Conservation (phyloP, 768 basidiomycete genomes). For the Lentinula sp. region DNA sequence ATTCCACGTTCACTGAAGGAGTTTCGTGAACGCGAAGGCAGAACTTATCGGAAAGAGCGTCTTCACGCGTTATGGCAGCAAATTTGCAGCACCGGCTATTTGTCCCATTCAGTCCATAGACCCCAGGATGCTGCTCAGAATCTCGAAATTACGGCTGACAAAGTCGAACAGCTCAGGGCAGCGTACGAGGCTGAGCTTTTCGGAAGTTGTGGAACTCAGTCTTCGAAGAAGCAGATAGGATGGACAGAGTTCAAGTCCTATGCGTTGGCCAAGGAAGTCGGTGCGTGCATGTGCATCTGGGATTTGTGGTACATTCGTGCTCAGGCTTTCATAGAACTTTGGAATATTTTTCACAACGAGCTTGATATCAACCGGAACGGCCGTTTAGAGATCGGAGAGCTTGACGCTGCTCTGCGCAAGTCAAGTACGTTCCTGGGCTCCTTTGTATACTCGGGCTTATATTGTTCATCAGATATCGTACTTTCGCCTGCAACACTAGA, state of each 20-base stretch:
- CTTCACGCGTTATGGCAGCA: slow-evolving; percentile 60
- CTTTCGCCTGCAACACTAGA: slow-evolving; percentile 62
- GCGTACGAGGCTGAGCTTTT: slow-evolving; percentile 79
- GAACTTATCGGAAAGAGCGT: slow-evolving; percentile 51
- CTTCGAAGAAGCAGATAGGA: slow-evolving; percentile 39
- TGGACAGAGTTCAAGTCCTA: slow-evolving; percentile 75
- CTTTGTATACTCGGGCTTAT: slow-evolving; percentile 10
- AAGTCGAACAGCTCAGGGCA: slow-evolving; percentile 56
- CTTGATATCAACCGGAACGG: slow-evolving; percentile 90
- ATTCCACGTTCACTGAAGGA: slow-evolving; percentile 49
- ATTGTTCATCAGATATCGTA: slow-evolving; percentile 51
- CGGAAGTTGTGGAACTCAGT: slow-evolving; percentile 42
- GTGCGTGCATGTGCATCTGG: slow-evolving; percentile 33
- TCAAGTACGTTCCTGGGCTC: slow-evolving; percentile 46
- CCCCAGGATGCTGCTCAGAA: slow-evolving; percentile 10
- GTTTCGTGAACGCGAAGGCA: slow-evolving; percentile 56
- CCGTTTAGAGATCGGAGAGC: slow-evolving; percentile 61
- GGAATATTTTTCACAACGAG: slow-evolving; percentile 87
- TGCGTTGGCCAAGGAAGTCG: slow-evolving; percentile 75
- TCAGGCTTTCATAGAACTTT: slow-evolving; percentile 55
- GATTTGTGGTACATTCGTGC: background rate
- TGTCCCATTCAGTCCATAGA: slow-evolving; percentile 8
- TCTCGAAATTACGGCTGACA: slow-evolving; percentile 44
- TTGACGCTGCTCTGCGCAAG: slow-evolving; percentile 56
- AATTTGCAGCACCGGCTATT: slow-evolving; percentile 29